These are phyloP conservation scores for Neoascochyta sp. DNA, from an alignment of 2,329 filamentous ascomycete species.

Conservation along the genomic window DNA sequence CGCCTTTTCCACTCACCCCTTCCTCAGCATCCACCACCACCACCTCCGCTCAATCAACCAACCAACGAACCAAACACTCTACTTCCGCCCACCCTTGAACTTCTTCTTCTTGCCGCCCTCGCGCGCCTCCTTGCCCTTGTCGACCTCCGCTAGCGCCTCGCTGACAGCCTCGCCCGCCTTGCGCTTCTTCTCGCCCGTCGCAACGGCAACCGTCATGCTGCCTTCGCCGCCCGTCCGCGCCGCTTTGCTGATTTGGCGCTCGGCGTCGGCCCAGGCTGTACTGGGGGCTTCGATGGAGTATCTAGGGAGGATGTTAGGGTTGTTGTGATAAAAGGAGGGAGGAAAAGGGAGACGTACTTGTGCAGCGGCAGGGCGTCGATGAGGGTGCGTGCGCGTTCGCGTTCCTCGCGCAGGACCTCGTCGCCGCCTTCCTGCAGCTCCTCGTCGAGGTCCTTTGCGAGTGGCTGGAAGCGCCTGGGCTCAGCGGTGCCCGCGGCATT, in stretches of 20 bases:
- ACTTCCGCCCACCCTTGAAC: slow-evolving; percentile 23
- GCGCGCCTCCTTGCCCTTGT: slow-evolving; percentile 33
- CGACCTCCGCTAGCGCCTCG: slow-evolving; percentile 44
- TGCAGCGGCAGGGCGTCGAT: slow-evolving; percentile 89
- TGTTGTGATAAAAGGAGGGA: not conserved
- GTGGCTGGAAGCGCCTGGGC: slow-evolving; percentile 60
- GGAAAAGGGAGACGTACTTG: slow-evolving; percentile 55
- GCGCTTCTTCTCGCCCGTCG: slow-evolving; percentile 70
- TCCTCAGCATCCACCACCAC: too few species aligned
- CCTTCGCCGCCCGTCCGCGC: slow-evolving; percentile 49
- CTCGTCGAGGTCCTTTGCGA: slow-evolving; percentile 69
- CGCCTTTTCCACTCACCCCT: too few species aligned
- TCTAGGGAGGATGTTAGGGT: slow-evolving; percentile 19
- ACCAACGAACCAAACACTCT: too few species aligned
- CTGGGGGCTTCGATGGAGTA: slow-evolving; percentile 48
- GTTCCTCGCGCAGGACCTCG: slow-evolving; percentile 66
- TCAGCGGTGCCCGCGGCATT: slow-evolving; percentile 59
- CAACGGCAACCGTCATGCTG: slow-evolving; percentile 72
- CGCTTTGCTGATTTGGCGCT: slow-evolving; percentile 64
- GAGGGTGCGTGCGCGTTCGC: slow-evolving; percentile 77
- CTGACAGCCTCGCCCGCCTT: slow-evolving; percentile 61
- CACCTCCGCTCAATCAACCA: too few species aligned
- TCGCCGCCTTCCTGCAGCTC: slow-evolving; percentile 82
- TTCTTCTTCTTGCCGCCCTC: slow-evolving; percentile 37
- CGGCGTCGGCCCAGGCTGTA: slow-evolving; percentile 58